Evolutionary conservation across 345 rosid genomes (phyloP).

Genomic region (Hypericum androsaemum): DNA sequence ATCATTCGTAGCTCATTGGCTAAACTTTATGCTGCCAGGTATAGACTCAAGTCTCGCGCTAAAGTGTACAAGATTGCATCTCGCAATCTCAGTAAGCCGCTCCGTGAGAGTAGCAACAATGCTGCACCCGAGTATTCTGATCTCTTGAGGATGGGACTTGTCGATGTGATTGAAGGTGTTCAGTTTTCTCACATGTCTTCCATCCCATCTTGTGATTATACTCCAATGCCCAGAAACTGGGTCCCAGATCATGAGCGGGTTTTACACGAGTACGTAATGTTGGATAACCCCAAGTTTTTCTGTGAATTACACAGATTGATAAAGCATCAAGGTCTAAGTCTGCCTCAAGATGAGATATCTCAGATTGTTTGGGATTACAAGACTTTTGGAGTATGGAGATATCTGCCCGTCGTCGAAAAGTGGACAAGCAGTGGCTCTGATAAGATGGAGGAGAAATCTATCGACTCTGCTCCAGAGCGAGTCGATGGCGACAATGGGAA

Average conservation of each 20-base stretch:
- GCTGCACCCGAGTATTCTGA: conserved; percentile 92
- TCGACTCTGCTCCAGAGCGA: no score
- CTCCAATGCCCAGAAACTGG: conserved; percentile 88
- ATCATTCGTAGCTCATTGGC: conserved; percentile 91
- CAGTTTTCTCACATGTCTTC: conserved; percentile 84
- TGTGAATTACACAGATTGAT: conserved; percentile 57
- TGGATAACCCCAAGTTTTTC: conserved; percentile 80
- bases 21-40: conserved; percentile 92
- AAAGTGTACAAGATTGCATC: conserved; percentile 80
- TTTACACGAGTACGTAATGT: conserved; percentile 62
- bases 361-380: conserved; percentile 80
- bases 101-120: conserved; percentile 72
- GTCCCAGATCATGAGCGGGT: conserved; percentile 72
- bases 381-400: conserved; percentile 61
- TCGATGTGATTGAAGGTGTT: conserved; percentile 87
- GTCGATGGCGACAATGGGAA: no score
- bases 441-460: neutral
- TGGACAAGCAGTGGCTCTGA: conserved; percentile 2
- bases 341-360: conserved; percentile 88
- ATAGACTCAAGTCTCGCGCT: conserved; percentile 90
- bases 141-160: conserved; percentile 93
- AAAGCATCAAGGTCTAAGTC: conserved; percentile 44
- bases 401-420: conserved; percentile 8
- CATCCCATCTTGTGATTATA: conserved; percentile 90
- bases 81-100: conserved; percentile 72